phyloP scores from a whole-genome alignment of 371 early-diverging fungal species.

The Mortierella sp. region DNA sequence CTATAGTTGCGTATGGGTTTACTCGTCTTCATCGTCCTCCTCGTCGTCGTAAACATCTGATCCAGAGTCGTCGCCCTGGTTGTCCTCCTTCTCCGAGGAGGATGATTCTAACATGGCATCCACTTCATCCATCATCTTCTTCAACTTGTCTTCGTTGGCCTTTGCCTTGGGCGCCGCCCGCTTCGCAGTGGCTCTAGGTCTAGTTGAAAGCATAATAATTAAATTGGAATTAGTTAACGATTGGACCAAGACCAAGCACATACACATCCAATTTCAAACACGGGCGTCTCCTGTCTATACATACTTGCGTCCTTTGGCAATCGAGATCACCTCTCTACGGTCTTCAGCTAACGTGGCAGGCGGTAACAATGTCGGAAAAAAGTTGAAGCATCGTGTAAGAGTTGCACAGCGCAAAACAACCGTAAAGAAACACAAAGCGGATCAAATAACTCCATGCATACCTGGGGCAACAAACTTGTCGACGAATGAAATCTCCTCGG shows the following conservation, averaged over 20 bases:
- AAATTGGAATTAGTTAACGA: not conserved
- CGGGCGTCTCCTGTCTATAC: not conserved
- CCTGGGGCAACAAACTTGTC: conserved; percentile 27
- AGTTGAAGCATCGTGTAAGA: no score
- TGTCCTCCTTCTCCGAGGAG: conserved; percentile 18
- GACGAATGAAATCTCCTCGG: conserved; percentile 40
- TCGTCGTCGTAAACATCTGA: conserved; percentile 6
- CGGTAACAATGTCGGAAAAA: not conserved
- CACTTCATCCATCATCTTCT: conserved; percentile 21
- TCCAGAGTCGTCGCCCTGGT: conserved; percentile 11
- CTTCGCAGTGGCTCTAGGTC: not conserved
- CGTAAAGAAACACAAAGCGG: no score
- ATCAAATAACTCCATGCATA: not conserved
- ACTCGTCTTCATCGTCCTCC: conserved; percentile 2
- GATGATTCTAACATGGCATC: conserved; percentile 20
- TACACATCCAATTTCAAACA: not conserved
- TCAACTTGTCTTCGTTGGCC: conserved; percentile 12
- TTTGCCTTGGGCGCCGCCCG: not conserved
- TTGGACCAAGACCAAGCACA: not conserved
- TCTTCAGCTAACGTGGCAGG: not conserved
- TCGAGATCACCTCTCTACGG: not conserved
- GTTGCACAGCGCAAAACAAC: no score
- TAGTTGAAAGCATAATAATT: not conserved
- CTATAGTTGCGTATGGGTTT: not conserved
- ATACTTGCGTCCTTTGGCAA: not conserved